Evolutionary conservation across 139 green algal genomes (phyloP).

Genomic region (Gonium pectorale): DNA sequence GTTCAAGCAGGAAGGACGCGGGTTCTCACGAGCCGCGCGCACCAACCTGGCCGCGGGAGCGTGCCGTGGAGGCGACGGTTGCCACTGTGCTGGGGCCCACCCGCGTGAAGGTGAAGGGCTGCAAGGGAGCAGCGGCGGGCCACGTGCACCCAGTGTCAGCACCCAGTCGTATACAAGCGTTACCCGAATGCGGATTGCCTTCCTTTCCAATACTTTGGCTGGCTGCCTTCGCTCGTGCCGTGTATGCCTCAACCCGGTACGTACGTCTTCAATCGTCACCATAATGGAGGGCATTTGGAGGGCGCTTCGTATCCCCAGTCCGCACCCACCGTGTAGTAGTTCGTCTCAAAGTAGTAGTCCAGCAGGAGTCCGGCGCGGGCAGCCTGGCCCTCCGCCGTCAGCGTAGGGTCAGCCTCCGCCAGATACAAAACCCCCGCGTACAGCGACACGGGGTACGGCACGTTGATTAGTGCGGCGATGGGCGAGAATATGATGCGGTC

Average conservation of each 20-base stretch:
- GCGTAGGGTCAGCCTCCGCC: conserved; percentile 27
- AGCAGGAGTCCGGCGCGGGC: conserved; percentile 13
- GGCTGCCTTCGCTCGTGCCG: too few relatives aligned
- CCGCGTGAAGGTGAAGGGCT: conserved; percentile 32
- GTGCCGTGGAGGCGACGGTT: neutral
- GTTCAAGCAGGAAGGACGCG: too few relatives aligned
- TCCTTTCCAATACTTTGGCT: too few relatives aligned
- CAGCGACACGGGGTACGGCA: conserved; percentile 22
- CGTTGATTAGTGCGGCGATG: neutral
- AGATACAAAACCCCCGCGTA: conserved; percentile 29
- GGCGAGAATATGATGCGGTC: conserved; percentile 22
- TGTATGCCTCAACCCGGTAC: too few relatives aligned
- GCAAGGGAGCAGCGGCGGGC: neutral
- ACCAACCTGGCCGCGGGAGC: conserved; percentile 35
- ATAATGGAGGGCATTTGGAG: too few relatives aligned
- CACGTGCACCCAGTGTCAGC: too few relatives aligned
- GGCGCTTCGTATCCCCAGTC: too few relatives aligned
- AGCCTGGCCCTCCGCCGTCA: conserved; percentile 1
- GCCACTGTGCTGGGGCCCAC: conserved; percentile 13
- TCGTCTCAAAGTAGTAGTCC: conserved; percentile 26
- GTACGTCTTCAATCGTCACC: too few relatives aligned
- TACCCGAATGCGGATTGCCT: too few relatives aligned
- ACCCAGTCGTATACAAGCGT: too few relatives aligned
- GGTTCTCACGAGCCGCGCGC: too few relatives aligned
- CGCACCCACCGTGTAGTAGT: conserved; percentile 47